Conservation (phyloP, 768 basidiomycete genomes). For the Podaxis sp. region DNA sequence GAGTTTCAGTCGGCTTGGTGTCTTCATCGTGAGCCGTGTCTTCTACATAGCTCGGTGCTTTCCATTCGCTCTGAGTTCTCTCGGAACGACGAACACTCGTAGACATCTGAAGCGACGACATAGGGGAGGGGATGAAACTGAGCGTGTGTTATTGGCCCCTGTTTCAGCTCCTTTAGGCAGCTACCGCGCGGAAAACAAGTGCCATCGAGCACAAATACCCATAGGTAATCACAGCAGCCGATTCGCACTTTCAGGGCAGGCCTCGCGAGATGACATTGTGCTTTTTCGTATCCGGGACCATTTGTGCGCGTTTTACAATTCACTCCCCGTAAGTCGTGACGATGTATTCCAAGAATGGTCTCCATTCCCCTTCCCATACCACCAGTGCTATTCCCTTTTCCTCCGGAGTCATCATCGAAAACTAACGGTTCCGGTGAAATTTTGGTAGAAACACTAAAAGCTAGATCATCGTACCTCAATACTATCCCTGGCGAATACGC, state of each 20-base stretch:
- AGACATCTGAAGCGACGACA: neutral
- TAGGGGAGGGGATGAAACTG: too few species aligned
- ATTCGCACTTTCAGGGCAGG: too few species aligned
- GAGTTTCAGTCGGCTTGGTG: neutral
- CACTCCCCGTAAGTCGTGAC: neutral
- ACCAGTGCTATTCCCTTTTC: conserved; percentile 44
- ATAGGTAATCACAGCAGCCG: too few species aligned
- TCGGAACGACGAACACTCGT: neutral
- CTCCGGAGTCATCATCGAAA: conserved; percentile 45
- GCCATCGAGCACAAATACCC: too few species aligned
- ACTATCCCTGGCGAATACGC: conserved; percentile 64
- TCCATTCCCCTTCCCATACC: conserved; percentile 51
- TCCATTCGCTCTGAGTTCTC: neutral
- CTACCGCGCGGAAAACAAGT: too few species aligned
- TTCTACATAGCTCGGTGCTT: too few species aligned
- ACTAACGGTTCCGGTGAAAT: conserved; percentile 27
- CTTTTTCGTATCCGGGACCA: neutral
- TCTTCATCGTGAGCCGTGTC: neutral
- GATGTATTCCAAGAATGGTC: conserved; percentile 36
- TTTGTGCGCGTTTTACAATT: neutral
- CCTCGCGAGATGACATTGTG: too few species aligned
- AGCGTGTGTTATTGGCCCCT: too few species aligned
- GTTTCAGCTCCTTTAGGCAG: too few species aligned
- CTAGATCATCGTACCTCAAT: conserved; percentile 40
- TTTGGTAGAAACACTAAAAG: neutral